A percentile compares a stretch with the other conserved stretches of the same genome.
phyloP scores from a whole-genome alignment of 805 yeast species.

The Monosporozyma siamensis region DNA sequence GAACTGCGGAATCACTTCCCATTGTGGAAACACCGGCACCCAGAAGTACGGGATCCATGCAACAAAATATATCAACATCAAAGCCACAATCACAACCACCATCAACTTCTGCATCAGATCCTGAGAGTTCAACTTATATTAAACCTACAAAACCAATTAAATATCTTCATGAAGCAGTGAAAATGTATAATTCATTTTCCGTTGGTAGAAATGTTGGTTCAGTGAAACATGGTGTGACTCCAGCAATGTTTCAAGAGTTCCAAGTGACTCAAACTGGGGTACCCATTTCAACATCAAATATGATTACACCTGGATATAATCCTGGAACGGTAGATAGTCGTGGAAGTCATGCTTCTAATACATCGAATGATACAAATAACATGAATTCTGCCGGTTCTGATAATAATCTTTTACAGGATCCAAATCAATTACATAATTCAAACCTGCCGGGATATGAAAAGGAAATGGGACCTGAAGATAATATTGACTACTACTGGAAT shows the following conservation, averaged over 20 bases:
- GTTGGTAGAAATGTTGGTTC: not conserved
- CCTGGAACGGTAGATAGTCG: not conserved
- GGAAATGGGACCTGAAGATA: no score
- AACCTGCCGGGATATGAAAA: not conserved
- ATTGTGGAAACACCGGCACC: not conserved
- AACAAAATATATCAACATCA: no score
- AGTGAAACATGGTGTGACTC: not conserved
- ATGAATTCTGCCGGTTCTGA: no score
- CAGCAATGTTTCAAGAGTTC: not conserved
- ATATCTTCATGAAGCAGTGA: not conserved
- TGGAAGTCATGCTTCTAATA: no score
- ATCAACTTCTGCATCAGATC: not conserved
- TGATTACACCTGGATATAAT: no score
- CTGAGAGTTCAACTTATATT: not conserved
- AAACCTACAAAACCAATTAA: not conserved
- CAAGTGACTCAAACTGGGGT: not conserved
- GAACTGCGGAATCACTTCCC: not conserved
- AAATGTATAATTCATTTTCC: not conserved
- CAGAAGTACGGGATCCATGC: no score
- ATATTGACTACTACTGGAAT: not conserved
- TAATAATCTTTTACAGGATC: no score
- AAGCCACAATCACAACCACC: not conserved
- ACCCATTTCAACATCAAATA: not conserved
- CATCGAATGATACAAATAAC: no score
- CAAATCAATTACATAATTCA: not conserved